Conservation (phyloP, 768 basidiomycete species). For the Cyclocybe cylindracea region DNA sequence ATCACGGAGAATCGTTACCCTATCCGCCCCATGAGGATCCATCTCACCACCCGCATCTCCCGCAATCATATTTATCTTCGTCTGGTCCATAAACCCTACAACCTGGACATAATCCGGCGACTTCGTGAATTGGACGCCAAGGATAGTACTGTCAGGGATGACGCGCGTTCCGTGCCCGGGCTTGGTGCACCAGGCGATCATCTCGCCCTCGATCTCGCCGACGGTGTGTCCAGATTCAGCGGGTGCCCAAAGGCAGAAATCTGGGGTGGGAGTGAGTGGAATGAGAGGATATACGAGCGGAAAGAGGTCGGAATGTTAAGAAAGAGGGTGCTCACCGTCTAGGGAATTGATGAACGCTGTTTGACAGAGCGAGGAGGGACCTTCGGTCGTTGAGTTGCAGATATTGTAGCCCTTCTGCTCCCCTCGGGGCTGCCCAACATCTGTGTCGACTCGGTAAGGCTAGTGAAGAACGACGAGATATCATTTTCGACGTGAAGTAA, state of each 20-base stretch:
- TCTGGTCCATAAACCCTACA: constrained; percentile 69
- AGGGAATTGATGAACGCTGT: constrained; percentile 59
- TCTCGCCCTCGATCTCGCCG: constrained; percentile 69
- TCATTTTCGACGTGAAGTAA: no score
- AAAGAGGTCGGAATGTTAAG: background rate
- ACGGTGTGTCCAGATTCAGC: constrained; percentile 52
- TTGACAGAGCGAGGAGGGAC: constrained; percentile 59
- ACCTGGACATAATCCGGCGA: constrained; percentile 66
- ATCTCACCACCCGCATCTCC: constrained; percentile 77
- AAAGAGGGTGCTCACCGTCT: constrained; percentile 19
- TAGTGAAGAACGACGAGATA: constrained; percentile 4
- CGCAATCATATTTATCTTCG: constrained; percentile 49
- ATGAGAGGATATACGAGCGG: background rate
- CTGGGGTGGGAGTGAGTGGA: constrained; percentile 28
- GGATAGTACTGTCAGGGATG: constrained; percentile 68
- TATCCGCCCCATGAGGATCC: constrained; percentile 75
- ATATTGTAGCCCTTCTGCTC: constrained; percentile 64
- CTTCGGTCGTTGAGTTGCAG: constrained; percentile 69
- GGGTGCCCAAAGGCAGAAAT: constrained; percentile 75
- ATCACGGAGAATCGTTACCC: constrained; percentile 17
- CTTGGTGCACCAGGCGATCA: constrained; percentile 79
- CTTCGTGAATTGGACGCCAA: constrained; percentile 65
- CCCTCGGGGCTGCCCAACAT: constrained; percentile 33
- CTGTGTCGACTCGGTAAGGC: constrained; percentile 39
- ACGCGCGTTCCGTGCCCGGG: constrained; percentile 69